phyloP scores from a whole-genome alignment of 306 rosid species.

The Boehmeria nivea region DNA sequence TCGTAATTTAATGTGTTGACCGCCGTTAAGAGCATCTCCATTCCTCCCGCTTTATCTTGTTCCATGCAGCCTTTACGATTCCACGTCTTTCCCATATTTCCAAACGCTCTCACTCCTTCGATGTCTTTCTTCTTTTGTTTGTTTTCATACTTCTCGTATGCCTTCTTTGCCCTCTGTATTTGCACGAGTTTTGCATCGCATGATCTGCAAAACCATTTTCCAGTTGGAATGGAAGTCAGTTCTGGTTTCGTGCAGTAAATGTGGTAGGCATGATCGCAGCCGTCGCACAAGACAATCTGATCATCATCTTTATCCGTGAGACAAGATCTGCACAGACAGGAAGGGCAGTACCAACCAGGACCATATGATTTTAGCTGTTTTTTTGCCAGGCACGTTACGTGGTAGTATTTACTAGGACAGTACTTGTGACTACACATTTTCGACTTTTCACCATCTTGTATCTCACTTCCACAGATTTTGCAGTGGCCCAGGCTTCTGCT shows the following conservation, averaged over 20 bases:
- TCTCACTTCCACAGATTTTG: slow-evolving; percentile 53
- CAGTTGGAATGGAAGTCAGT: slow-evolving; percentile 47
- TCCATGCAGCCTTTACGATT: slow-evolving; percentile 34
- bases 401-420: slow-evolving; percentile 60
- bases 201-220: slow-evolving; percentile 79
- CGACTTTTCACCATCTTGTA: slow-evolving; percentile 33
- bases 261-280: slow-evolving; percentile 90
- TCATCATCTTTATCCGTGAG: slow-evolving; percentile 58
- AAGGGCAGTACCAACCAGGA: slow-evolving; percentile 79
- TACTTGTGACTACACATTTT: slow-evolving; percentile 50
- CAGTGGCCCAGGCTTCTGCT: slow-evolving; percentile 25
- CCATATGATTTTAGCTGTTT: slow-evolving; percentile 51
- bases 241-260: slow-evolving; percentile 77
- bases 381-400: slow-evolving; percentile 65
- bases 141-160: slow-evolving; percentile 36
- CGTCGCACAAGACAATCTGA: slow-evolving; percentile 75
- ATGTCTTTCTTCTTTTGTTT: slow-evolving; percentile 27
- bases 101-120: slow-evolving; percentile 29
- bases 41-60: slow-evolving; percentile 43
- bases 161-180: slow-evolving; percentile 47
- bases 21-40: slow-evolving; percentile 85
- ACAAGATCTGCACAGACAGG: slow-evolving; percentile 82
- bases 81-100: slow-evolving; percentile 33
- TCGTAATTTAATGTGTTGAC: slow-evolving; percentile 61
- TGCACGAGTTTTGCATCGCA: slow-evolving; percentile 58